Evolutionary conservation across 2,329 filamentous ascomycete species (phyloP).

Genomic region (Penicillium palitans): DNA sequence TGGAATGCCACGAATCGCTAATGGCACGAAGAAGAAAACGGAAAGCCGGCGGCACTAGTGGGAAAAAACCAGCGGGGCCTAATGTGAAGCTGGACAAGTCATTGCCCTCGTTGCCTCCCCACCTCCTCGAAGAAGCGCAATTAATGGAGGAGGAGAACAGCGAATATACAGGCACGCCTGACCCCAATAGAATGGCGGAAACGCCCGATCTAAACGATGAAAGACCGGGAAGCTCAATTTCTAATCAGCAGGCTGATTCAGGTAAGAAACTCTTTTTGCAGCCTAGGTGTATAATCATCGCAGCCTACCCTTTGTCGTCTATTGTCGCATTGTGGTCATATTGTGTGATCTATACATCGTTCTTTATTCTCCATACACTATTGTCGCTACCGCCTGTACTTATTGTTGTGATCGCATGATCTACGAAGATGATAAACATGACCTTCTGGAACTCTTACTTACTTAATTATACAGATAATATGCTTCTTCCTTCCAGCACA

Average conservation of each 20-base stretch:
- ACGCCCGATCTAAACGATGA: conserved; percentile 20
- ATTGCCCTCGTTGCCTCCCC: conserved; percentile 83
- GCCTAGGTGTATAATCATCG: not conserved
- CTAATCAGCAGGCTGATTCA: conserved; percentile 32
- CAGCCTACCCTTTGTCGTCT: not conserved
- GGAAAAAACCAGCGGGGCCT: conserved; percentile 43
- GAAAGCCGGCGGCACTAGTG: conserved; percentile 63
- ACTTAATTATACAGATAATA: conserved; percentile 49
- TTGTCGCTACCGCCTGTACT: not conserved
- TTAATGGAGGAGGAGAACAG: conserved; percentile 58
- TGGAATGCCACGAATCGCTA: conserved; percentile 95
- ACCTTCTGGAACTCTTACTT: not conserved
- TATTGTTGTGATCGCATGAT: not conserved
- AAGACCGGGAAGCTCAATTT: conserved; percentile 27
- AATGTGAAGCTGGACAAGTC: conserved; percentile 81
- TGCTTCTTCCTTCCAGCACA: conserved; percentile 70
- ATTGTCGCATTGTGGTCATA: not conserved
- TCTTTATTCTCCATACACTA: not conserved
- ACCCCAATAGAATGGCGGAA: conserved; percentile 27
- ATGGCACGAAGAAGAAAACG: conserved; percentile 88
- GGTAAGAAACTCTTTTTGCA: conserved; percentile 26
- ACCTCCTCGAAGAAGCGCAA: conserved; percentile 62
- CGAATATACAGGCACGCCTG: conserved; percentile 62
- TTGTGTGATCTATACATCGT: not conserved
- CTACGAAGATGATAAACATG: not conserved